These are phyloP conservation scores for Citrus sp. DNA, from an alignment of 345 rosid species.

Conservation along the genomic window DNA sequence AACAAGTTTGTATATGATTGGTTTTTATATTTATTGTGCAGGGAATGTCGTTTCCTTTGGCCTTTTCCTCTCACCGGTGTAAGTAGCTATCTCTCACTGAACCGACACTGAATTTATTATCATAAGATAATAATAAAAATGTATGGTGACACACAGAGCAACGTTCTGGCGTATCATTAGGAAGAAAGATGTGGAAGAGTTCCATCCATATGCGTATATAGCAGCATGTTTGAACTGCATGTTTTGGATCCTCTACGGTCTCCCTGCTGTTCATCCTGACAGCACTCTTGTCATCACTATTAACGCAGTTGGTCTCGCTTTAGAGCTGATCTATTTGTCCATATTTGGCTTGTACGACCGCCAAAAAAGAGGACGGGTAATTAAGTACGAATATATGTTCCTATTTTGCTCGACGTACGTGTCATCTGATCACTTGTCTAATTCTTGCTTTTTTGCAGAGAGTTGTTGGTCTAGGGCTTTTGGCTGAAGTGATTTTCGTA, in stretches of 20 bases:
- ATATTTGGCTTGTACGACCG: conserved; percentile 15
- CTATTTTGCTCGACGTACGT: no score
- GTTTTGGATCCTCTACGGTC: conserved; percentile 41
- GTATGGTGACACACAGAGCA: conserved; percentile 20
- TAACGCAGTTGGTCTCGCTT: conserved; percentile 28
- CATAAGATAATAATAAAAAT: no score
- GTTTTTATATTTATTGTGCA: no score
- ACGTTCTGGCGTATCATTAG: conserved; percentile 33
- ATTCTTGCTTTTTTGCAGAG: background rate
- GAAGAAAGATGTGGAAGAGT: conserved; percentile 40
- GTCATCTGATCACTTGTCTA: no score
- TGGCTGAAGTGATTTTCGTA: conserved; percentile 16
- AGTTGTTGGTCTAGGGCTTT: conserved; percentile 11
- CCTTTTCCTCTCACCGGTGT: conserved; percentile 46
- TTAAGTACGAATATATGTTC: no score
- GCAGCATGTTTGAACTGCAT: conserved; percentile 37
- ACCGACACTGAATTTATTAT: no score
- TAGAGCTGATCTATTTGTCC: conserved; percentile 28
- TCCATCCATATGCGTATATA: conserved; percentile 36
- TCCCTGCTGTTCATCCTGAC: conserved; percentile 33
- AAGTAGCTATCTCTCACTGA: background rate
- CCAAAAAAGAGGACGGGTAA: background rate
- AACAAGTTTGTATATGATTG: background rate
- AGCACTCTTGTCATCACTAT: conserved; percentile 40
- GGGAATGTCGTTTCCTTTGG: conserved; percentile 33